A percentile compares a stretch with the other conserved stretches of the same genome.
These are phyloP conservation scores for Phyllosticta paracitricarpa DNA, from an alignment of 2,329 filamentous ascomycete species.

Conservation along the genomic window DNA sequence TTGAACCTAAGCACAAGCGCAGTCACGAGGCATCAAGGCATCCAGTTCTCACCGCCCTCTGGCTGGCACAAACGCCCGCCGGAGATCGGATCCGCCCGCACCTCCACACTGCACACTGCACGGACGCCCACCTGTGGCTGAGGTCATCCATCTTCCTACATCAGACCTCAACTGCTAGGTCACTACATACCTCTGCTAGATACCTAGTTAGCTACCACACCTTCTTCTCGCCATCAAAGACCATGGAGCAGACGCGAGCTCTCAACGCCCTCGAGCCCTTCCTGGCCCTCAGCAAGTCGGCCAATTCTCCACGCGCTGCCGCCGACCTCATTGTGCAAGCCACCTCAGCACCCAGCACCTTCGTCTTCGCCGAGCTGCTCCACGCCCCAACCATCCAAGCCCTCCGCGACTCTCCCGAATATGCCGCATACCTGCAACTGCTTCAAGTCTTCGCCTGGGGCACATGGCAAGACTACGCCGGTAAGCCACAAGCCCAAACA, in stretches of 20 bases:
- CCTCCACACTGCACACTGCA: not conserved
- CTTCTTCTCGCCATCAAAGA: not conserved
- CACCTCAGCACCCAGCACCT: slow-evolving; percentile 82
- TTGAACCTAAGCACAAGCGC: too few species aligned
- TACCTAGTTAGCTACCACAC: not conserved
- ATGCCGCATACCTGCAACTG: slow-evolving; percentile 54
- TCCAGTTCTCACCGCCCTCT: not conserved
- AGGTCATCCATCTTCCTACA: not conserved
- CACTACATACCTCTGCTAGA: too few species aligned
- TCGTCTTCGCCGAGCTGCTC: slow-evolving; percentile 89
- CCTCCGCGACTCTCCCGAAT: slow-evolving; percentile 54
- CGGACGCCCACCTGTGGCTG: not conserved
- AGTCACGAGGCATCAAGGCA: not conserved
- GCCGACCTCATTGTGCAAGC: slow-evolving; percentile 80
- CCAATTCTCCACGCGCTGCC: slow-evolving; percentile 71
- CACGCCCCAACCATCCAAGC: slow-evolving; percentile 68
- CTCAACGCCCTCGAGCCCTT: slow-evolving; percentile 68
- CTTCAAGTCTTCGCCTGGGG: slow-evolving; percentile 90
- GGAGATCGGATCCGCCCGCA: not conserved
- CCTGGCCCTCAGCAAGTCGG: slow-evolving; percentile 76
- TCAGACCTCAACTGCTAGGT: not conserved
- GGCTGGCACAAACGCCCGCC: not conserved
- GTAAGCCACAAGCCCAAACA: slow-evolving; percentile 26
- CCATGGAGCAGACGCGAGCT: slow-evolving; percentile 63
- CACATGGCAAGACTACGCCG: slow-evolving; percentile 69